These are phyloP conservation scores for Magnaporthales sp. DNA, from an alignment of 2,329 filamentous ascomycete species.

Conservation along the genomic window DNA sequence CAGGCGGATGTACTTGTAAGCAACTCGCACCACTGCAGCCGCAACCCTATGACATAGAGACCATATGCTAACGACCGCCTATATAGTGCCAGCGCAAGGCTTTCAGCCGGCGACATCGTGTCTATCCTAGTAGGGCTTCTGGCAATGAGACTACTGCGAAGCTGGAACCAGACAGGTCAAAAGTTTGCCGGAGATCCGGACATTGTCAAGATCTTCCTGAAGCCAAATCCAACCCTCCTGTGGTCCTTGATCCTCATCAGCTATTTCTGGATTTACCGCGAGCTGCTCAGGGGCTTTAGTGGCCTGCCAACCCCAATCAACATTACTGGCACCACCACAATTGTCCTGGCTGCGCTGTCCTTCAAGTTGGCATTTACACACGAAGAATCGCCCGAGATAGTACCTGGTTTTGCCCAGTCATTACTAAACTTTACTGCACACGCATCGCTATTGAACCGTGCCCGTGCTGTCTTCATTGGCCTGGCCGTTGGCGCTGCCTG, in stretches of 20 bases:
- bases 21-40: background rate
- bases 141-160: slow-evolving; percentile 57
- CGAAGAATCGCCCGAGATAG: slow-evolving; percentile 79
- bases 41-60: background rate
- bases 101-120: background rate
- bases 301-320: slow-evolving; percentile 31
- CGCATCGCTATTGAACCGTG: slow-evolving; percentile 37
- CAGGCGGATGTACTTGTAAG: slow-evolving; percentile 33
- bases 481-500: slow-evolving; percentile 29
- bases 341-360: slow-evolving; percentile 50
- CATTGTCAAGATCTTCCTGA: slow-evolving; percentile 65
- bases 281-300: slow-evolving; percentile 32
- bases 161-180: slow-evolving; percentile 96
- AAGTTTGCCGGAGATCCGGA: slow-evolving; percentile 90
- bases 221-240: slow-evolving; percentile 54
- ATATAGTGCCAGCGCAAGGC: background rate
- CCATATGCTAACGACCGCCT: background rate
- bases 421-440: slow-evolving; percentile 33
- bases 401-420: slow-evolving; percentile 36
- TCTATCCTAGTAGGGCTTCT: slow-evolving; percentile 40
- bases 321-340: slow-evolving; percentile 29
- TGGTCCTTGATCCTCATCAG: slow-evolving; percentile 66
- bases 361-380: slow-evolving; percentile 90
- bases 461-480: slow-evolving; percentile 41
- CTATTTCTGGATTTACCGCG: slow-evolving; percentile 53